Base-by-base conservation (phyloP, 345 rosid genomes). In the Brassica incana region DNA sequence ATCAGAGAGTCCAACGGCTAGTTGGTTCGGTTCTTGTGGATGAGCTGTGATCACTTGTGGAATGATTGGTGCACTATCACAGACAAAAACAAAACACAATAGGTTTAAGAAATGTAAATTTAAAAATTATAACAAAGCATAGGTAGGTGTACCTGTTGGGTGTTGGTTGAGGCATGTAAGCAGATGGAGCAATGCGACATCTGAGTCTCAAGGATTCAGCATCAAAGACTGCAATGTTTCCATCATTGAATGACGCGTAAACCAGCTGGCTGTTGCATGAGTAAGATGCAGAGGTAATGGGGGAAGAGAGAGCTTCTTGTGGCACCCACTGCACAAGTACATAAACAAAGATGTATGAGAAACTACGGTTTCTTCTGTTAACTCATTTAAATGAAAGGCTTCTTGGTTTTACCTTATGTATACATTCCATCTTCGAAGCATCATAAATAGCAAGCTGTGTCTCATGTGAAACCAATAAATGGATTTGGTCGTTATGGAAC, bases 241-340 rank as follows among this genome's bases (percentile, higher is more conserved):
- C 96, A 67, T 94, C 98, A 8, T 84, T 68, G 43, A 94, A 90
- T 36, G 94, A 82, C 1, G 95, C 95, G 61, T 81, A 95, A 67
- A 95, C 84, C 36, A 90, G 79, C 77, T 91, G 94, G 85, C 97
- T 92, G 78, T 92, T 87, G 85, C 98, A 95, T 3, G 98, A 91
- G 87, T 88, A 92, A 40, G 88, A 78, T 0, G 97, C 99, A 62
- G 70, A 85, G 60, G 97, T 85, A 81, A 95, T 83, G 15, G 96
- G 92, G 0, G 94, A 91, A 3, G 94, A 83, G 15, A 92, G 69
- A 8, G 76, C 85, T 54, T 92, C 98, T 83, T 89, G 97, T 9
- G 98, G 96, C 27, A 88, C 81, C 98, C 98, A 94, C 98, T 94
- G 90, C 82, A 68, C 29, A 30, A 61, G 29, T 9, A 72, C 23